Evolutionary conservation across 139 green algal genomes (phyloP).

Genomic region (Prasinococcaceae sp.): DNA sequence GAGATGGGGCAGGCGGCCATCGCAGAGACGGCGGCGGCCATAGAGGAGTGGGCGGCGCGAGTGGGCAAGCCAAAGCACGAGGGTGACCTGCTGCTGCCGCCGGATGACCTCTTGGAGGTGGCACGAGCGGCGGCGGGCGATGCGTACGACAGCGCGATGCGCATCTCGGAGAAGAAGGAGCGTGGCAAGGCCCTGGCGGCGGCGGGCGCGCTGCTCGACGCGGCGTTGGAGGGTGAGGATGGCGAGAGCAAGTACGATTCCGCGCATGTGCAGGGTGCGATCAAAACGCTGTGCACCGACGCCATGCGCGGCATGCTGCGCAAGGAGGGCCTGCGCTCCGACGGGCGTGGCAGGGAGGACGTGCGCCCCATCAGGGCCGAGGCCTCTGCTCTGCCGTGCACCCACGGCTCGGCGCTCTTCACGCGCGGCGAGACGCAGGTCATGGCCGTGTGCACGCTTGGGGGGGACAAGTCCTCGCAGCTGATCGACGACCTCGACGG

Average conservation of each 20-base stretch:
- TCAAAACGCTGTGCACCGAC: constrained; percentile 19
- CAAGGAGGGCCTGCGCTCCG: constrained; percentile 22
- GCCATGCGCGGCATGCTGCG: constrained; percentile 24
- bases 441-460: constrained; percentile 29
- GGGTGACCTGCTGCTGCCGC: constrained; percentile 29
- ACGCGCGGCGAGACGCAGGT: constrained; percentile 92
- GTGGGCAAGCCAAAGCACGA: constrained; percentile 59
- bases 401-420: constrained; percentile 87
- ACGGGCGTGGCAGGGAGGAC: constrained; percentile 55
- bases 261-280: constrained; percentile 16
- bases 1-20: constrained; percentile 34
- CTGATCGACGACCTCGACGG: constrained; percentile 30
- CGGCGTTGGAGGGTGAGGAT: not conserved
- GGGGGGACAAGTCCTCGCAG: constrained; percentile 26
- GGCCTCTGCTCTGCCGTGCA: constrained; percentile 57
- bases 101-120: constrained; percentile 36
- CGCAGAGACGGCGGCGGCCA: constrained; percentile 36
- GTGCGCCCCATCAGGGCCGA: constrained; percentile 66
- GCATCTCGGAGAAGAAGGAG: constrained; percentile 30
- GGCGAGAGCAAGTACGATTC: constrained; percentile 2
- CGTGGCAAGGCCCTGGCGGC: constrained; percentile 5
- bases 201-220: not conserved
- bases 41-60: constrained; percentile 48
- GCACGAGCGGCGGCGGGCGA: constrained; percentile 29
- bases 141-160: constrained; percentile 26